A percentile compares a stretch with the other conserved stretches of the same genome.
Conservation (phyloP, 2,329 filamentous ascomycete genomes). For the Massarina eburnea region DNA sequence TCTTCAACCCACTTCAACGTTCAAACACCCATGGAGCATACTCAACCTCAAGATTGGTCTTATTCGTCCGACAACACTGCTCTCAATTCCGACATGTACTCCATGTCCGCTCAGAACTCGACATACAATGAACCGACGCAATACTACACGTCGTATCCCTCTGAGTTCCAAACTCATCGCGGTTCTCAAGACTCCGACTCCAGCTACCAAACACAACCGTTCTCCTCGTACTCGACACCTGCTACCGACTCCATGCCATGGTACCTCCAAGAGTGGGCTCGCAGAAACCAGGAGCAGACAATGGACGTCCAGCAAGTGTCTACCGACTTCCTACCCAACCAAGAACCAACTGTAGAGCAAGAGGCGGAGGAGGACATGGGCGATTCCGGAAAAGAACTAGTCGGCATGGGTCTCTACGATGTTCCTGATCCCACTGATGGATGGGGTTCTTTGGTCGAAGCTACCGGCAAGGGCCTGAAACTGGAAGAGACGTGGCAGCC, state of each 20-base stretch:
- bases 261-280: conserved; percentile 42
- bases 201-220: conserved; percentile 31
- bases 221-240: conserved; percentile 36
- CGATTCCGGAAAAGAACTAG: conserved; percentile 68
- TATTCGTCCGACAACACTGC: conserved; percentile 27
- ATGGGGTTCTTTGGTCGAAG: conserved; percentile 54
- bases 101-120: conserved; percentile 38
- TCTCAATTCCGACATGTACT: conserved; percentile 38
- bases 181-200: conserved; percentile 31
- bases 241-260: conserved; percentile 35
- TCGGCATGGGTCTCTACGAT: conserved; percentile 84
- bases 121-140: conserved; percentile 23
- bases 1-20: conserved; percentile 54
- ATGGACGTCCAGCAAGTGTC: conserved; percentile 23
- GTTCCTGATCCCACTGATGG: conserved; percentile 63
- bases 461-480: conserved; percentile 73
- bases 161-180: conserved; percentile 16
- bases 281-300: conserved; percentile 33
- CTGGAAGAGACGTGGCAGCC: conserved; percentile 79
- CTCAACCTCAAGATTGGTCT: conserved; percentile 31
- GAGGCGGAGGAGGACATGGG: conserved; percentile 52
- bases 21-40: conserved; percentile 17
- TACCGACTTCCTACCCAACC: conserved; percentile 54
- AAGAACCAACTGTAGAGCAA: conserved; percentile 41
- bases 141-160: conserved; percentile 15